Evolutionary conservation across 2,329 filamentous ascomycete genomes (phyloP), one percentile per base, ranked within the genome.

Genomic region (Epichloe amarillans): DNA sequence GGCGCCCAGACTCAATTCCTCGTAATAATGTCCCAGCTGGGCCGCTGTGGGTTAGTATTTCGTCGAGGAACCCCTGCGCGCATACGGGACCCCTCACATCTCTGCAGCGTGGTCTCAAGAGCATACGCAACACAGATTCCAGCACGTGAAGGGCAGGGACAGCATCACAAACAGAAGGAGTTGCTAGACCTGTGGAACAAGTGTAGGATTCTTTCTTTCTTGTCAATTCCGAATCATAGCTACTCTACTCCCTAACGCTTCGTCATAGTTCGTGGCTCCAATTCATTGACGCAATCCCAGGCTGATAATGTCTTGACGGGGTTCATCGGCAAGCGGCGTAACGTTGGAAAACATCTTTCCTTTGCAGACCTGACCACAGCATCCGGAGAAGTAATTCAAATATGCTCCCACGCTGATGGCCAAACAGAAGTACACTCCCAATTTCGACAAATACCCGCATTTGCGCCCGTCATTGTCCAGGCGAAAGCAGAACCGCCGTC

Each of bases 251-350:
- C 5, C 11, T 39, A 10, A 15, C 2, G 0, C 48, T 35, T 46
- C 41, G 8, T 47, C 47, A 21, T 39, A 69, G 67, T 63, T 53
- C 59, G 59, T 42, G 60, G 57, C 36, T 51, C 54, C 19, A 55
- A 61, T 35, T 52, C 59, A 1, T 57, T 58, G 2, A 37, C 57
- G 8, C 56, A 60, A 3, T 39, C 51, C 2, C 52, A 54, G 10
- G 47, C 39, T 5, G 52, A 61, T 0, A 55, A 57, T 2, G 49
- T 53, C 48, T 58, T 55, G 12, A 56, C 64, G 5, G 90, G 90
- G 19, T 93, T 90, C 58, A 66, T 95, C 0, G 80, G 81, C 26
- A 80, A 79, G 53, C 75, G 81, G 33, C 76, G 80, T 54, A 80
- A 86, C 58, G 71, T 89, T 21, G 81, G 80, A 30, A 82, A 82